Evolutionary conservation across 257 asterid genomes (phyloP).

Genomic region (Paraleonurus japonicus): DNA sequence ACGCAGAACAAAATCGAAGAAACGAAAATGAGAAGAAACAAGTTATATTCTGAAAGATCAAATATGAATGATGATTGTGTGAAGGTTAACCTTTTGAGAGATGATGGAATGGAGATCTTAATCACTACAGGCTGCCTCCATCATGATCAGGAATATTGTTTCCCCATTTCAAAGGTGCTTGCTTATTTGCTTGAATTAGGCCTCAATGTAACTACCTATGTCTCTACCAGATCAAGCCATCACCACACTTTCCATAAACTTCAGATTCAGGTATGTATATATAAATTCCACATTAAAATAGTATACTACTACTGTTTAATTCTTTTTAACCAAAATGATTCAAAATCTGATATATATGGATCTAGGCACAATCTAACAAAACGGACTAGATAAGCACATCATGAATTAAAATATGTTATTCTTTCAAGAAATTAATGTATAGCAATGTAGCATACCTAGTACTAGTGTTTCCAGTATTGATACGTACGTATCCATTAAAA

Average conservation of each 20-base stretch:
- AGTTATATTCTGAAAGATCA: too few species aligned
- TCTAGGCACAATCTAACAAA: too few species aligned
- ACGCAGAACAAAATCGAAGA: conserved; percentile 38
- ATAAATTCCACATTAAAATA: not conserved
- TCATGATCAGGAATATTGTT: not conserved
- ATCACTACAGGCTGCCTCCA: conserved; percentile 13
- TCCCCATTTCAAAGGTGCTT: conserved; percentile 38
- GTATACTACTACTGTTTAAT: too few species aligned
- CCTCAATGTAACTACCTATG: conserved; percentile 29
- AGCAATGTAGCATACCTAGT: too few species aligned
- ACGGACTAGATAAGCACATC: too few species aligned
- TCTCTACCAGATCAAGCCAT: conserved; percentile 7
- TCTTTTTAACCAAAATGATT: too few species aligned
- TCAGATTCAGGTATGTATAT: conserved; percentile 10
- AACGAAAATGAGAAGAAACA: conserved; percentile 32
- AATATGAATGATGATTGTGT: conserved; percentile 10
- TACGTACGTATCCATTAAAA: too few species aligned
- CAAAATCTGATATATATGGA: too few species aligned
- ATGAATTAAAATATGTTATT: too few species aligned
- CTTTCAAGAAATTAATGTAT: too few species aligned
- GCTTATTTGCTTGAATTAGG: conserved; percentile 12
- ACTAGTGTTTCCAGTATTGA: too few species aligned
- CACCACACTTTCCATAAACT: conserved; percentile 27
- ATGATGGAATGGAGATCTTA: conserved; percentile 35
- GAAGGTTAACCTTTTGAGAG: conserved; percentile 15